Percentiles rank a stretch among this genome's conserved stretches.
Evolutionary conservation across 1,284 basidiomycete genomes (phyloP).

Genomic region (Thecaphora thlaspeos): DNA sequence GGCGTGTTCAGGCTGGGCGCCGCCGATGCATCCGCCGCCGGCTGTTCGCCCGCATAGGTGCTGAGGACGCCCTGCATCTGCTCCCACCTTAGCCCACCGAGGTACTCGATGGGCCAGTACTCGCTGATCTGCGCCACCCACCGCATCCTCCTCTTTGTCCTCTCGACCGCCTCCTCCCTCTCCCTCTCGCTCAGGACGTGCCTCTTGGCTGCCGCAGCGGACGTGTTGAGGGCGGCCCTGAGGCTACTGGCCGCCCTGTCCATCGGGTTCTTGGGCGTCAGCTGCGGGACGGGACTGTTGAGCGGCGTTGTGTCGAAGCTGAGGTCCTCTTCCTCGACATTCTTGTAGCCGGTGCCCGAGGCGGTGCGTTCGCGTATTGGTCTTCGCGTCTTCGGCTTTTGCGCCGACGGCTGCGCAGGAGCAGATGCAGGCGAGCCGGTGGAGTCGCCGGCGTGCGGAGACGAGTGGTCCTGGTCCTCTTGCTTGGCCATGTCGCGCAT

Average conservation of each 20-base stretch:
- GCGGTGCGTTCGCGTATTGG: conserved; percentile 6
- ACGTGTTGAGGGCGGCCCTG: background rate
- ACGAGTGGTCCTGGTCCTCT: conserved; percentile 4
- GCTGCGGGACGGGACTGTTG: conserved; percentile 75
- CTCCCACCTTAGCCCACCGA: conserved; percentile 68
- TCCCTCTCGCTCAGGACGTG: conserved; percentile 15
- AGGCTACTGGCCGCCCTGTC: conserved; percentile 6
- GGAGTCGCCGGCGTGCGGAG: too few relatives aligned
- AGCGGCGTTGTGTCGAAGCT: conserved; percentile 60
- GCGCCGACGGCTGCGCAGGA: too few relatives aligned
- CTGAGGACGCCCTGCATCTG: conserved; percentile 67
- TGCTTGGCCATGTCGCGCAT: conserved; percentile 69
- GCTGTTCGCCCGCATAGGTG: conserved; percentile 23
- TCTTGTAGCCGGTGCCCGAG: conserved; percentile 5
- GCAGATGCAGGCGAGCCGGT: too few relatives aligned
- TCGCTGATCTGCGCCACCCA: conserved; percentile 62
- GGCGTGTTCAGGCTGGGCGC: too few relatives aligned
- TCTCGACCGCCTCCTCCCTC: conserved; percentile 26
- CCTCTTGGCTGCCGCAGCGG: conserved; percentile 7
- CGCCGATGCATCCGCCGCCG: background rate
- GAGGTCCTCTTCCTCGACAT: conserved; percentile 46
- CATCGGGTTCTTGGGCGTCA: conserved; percentile 28
- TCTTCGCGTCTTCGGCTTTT: too few relatives aligned
- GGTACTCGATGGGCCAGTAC: conserved; percentile 81
- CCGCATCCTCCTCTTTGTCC: conserved; percentile 54